Evolutionary conservation across 2,329 filamentous ascomycete genomes (phyloP).

Genomic region (Fusarium citri): DNA sequence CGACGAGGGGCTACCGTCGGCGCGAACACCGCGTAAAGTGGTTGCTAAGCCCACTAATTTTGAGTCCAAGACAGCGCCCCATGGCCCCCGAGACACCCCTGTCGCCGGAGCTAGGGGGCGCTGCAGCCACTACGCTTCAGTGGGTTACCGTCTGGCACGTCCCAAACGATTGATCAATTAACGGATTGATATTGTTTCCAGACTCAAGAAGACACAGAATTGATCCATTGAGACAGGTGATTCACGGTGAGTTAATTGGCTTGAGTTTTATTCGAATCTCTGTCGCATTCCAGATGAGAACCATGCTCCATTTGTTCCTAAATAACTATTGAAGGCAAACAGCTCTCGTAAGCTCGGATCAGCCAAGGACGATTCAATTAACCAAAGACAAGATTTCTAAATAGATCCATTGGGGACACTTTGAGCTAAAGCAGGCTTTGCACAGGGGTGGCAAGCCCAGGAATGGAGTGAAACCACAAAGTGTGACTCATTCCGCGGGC

Average conservation of each 20-base stretch:
- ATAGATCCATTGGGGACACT: constrained; percentile 17
- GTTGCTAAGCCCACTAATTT: constrained; percentile 43
- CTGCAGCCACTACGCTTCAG: constrained; percentile 40
- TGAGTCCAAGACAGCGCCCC: constrained; percentile 36
- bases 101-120: constrained; percentile 30
- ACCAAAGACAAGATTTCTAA: constrained; percentile 34
- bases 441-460: constrained; percentile 42
- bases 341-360: constrained; percentile 31
- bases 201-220: constrained; percentile 13
- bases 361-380: constrained; percentile 25
- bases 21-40: constrained; percentile 48
- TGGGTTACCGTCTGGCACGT: constrained; percentile 29
- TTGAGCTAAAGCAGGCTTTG: constrained; percentile 36
- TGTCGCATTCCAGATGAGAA: background rate
- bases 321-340: background rate
- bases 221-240: constrained; percentile 28
- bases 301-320: background rate
- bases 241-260: background rate
- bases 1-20: constrained; percentile 44
- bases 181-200: constrained; percentile 6
- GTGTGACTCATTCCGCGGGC: constrained; percentile 46
- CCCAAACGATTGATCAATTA: constrained; percentile 27
- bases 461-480: constrained; percentile 46
- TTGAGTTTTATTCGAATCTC: background rate
- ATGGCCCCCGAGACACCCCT: constrained; percentile 24